Evolutionary conservation across 192 early-diverging fungal species (phyloP).

Genomic region (Glomus cerebriforme): DNA sequence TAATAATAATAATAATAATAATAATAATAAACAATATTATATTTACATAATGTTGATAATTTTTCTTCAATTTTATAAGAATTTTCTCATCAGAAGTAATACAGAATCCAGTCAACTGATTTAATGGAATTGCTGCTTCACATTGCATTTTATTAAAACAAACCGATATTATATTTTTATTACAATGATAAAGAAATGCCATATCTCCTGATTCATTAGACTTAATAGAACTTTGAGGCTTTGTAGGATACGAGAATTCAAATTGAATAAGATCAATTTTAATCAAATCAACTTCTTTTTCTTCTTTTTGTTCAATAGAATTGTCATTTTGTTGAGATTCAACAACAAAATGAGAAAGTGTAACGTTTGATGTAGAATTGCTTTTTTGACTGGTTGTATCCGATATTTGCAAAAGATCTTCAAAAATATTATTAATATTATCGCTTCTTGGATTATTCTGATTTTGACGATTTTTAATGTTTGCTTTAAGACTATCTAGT

Average conservation of each 20-base stretch:
- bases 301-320: background rate
- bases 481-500: background rate
- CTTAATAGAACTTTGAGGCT: background rate
- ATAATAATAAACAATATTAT: background rate
- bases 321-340: background rate
- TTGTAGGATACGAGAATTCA: background rate
- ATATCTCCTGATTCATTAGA: background rate
- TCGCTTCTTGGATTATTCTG: background rate
- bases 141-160: constrained; percentile 3
- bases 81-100: background rate
- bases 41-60: background rate
- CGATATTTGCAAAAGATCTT: background rate
- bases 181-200: background rate
- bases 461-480: background rate
- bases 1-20: background rate
- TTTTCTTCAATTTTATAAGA: background rate
- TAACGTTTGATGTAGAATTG: background rate
- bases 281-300: background rate
- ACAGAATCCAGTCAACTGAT: background rate
- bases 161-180: background rate
- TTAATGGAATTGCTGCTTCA: constrained; percentile 4
- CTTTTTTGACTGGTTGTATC: background rate
- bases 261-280: constrained; percentile 7
- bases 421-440: background rate
- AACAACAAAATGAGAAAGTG: background rate